Evolutionary conservation across 805 yeast species (phyloP), one percentile per base, ranked within the genome.

Genomic region (Yarrowia hollandica): DNA sequence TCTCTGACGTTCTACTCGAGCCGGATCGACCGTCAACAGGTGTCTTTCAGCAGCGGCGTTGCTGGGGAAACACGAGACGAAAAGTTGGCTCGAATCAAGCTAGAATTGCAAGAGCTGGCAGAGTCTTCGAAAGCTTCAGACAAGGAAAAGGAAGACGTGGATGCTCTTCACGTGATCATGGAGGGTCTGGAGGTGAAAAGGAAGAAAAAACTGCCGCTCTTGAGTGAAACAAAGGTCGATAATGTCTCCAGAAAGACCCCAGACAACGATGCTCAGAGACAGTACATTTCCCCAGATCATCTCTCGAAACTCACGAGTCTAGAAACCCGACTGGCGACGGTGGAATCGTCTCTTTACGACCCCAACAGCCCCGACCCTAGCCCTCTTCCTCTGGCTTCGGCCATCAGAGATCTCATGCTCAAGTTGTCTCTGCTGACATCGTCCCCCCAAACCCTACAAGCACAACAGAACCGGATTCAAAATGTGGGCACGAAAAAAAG

Each of bases 391-490:
- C 26, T 52, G 5, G 58, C 34, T 4, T 5, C 44, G 11, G 58
- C 34, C 0, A 52, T 52, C 5, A 14, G 44, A 3, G 44, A 52
- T 5, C 26, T 52, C 10, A 52, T 52, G 58, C 44, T 52, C 44
- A 52, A 52, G 16, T 7, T 52, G 26, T 52, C 58, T 0, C 44
- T 52, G 12, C 23, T 52, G 10, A 52, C 58, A 5, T 52, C 58
- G 15, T 35, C 58, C 19, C 58, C 34, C 4, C 44, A 35, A 19
- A 37, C 44, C 6, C 42, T 52, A 3, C 34, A 35, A 7, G 42
- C 58, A 19, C 58, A 52, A 12, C 58, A 35, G 18, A 16, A n/a
- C 3, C 16, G 58, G 2, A 52, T 52, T n/a, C 58, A 52, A 18
- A 35, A 19, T 4, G 21, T 52, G 8, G 21, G 21, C 23, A 6